Conservation (phyloP, 108 stramenopile species). For the Cyclostephanos invisitatus region DNA sequence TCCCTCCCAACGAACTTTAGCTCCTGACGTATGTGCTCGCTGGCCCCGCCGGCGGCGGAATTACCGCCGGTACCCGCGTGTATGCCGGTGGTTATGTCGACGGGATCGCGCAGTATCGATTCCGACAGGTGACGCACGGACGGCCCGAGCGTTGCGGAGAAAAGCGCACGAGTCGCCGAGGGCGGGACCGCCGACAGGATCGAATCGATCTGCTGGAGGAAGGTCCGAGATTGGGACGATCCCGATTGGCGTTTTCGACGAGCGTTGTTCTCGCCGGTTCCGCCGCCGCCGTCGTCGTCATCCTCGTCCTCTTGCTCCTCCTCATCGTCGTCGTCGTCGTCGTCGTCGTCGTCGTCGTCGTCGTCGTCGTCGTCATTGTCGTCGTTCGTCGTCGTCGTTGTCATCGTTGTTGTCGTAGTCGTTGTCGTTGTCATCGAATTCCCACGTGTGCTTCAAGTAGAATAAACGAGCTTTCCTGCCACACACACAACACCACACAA, state of each 20-base stretch:
- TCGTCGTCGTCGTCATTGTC: neutral
- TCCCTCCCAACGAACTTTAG: conserved; percentile 97
- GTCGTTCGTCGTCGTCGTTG: too few relatives aligned
- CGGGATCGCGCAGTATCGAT: conserved; percentile 89
- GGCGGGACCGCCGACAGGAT: conserved; percentile 78
- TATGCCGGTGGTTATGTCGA: conserved; percentile 82
- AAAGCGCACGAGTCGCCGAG: conserved; percentile 87
- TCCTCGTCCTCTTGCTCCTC: conserved; percentile 18
- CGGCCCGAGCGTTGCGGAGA: conserved; percentile 94
- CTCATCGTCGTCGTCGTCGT: conserved; percentile 7
- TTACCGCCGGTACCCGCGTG: conserved; percentile 52
- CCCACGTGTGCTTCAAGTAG: too few relatives aligned
- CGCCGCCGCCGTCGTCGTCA: conserved; percentile 1
- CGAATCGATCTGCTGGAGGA: conserved; percentile 92
- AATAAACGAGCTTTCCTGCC: too few relatives aligned
- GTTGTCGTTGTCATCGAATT: too few relatives aligned
- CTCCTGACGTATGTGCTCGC: conserved; percentile 83
- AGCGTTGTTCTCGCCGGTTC: conserved; percentile 8
- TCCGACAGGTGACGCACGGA: conserved; percentile 86
- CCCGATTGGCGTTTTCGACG: conserved; percentile 46
- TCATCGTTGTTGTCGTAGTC: too few relatives aligned
- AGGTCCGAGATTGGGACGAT: conserved; percentile 73
- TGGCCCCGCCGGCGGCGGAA: conserved; percentile 70
- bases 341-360: conserved; percentile 1
- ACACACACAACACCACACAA: too few relatives aligned